These are phyloP conservation scores for Cerrena zonata DNA, from an alignment of 1,284 basidiomycete genomes.

Conservation along the genomic window DNA sequence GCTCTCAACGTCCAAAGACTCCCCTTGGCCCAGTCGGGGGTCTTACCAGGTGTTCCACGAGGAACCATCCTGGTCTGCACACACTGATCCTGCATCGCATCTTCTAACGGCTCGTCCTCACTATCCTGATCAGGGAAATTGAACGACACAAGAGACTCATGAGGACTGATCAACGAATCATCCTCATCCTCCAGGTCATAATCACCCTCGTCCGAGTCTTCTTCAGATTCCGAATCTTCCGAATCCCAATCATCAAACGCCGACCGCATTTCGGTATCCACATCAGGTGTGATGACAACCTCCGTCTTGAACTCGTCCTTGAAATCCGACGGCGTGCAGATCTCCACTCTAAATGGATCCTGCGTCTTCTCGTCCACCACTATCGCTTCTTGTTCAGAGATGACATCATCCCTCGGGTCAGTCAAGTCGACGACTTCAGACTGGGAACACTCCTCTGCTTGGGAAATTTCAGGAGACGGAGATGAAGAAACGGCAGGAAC, in stretches of 20 bases:
- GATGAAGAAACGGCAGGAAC: background rate
- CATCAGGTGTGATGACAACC: background rate
- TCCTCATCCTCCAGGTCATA: slow-evolving; percentile 9
- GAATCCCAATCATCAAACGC: background rate
- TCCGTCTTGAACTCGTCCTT: slow-evolving; percentile 3
- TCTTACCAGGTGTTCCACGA: background rate
- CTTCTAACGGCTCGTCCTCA: background rate
- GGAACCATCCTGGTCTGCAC: background rate
- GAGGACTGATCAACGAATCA: background rate
- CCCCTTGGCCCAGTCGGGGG: background rate
- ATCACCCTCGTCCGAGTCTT: slow-evolving; percentile 6
- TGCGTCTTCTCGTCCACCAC: background rate
- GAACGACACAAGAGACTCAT: slow-evolving; percentile 2
- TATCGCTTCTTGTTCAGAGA: background rate
- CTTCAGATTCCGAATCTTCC: slow-evolving; percentile 3
- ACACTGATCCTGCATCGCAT: background rate
- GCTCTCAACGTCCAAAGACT: too few species aligned
- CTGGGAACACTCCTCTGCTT: background rate
- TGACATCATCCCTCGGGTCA: background rate
- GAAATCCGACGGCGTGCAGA: slow-evolving; percentile 13
- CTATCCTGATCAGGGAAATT: background rate
- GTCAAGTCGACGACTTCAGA: background rate
- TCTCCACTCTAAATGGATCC: slow-evolving; percentile 10
- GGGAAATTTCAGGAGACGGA: background rate
- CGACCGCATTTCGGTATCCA: background rate